Percentiles rank a stretch among this genome's conserved stretches.
These are phyloP conservation scores for Takashimella koratensis DNA, from an alignment of 1,284 basidiomycete species.

Conservation along the genomic window DNA sequence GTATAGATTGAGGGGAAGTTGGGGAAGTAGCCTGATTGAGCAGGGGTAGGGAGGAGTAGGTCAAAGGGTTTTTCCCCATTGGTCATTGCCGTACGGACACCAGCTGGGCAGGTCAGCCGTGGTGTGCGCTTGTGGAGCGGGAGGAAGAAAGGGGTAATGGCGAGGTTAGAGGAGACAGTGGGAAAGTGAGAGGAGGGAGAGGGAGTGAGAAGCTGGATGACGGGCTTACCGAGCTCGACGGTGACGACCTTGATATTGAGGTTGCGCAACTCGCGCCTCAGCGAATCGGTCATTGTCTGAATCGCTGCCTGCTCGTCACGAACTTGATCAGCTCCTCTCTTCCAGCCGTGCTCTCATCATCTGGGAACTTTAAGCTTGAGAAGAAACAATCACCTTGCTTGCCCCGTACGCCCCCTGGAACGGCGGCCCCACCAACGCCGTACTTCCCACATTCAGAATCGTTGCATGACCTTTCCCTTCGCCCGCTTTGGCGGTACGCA, in stretches of 20 bases:
- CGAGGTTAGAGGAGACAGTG: constrained; percentile 8
- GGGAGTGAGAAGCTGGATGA: constrained; percentile 14
- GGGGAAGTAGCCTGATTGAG: background rate
- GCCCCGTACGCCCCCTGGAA: constrained; percentile 12
- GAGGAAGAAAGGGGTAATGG: constrained; percentile 3
- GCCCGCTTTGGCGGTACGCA: background rate
- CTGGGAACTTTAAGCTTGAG: too few relatives aligned
- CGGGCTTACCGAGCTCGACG: constrained; percentile 10
- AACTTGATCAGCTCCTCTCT: too few relatives aligned
- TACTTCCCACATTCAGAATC: constrained; percentile 19
- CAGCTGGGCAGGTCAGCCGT: too few relatives aligned
- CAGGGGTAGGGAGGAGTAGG: background rate
- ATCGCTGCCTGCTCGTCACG: constrained; percentile 8
- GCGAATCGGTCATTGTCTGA: constrained; percentile 3
- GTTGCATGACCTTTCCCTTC: background rate
- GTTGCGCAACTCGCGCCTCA: constrained; percentile 12
- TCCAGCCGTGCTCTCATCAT: too few relatives aligned
- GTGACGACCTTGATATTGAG: constrained; percentile 24
- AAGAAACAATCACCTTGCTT: too few relatives aligned
- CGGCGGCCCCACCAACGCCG: constrained; percentile 4
- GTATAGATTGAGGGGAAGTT: background rate
- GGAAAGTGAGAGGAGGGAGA: constrained; percentile 8
- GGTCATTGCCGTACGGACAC: constrained; percentile 4
- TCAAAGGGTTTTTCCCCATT: background rate
- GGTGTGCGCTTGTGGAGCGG: background rate